Evolutionary conservation across 1,284 basidiomycete species (phyloP).

Genomic region (Fomitopsis pinicola): DNA sequence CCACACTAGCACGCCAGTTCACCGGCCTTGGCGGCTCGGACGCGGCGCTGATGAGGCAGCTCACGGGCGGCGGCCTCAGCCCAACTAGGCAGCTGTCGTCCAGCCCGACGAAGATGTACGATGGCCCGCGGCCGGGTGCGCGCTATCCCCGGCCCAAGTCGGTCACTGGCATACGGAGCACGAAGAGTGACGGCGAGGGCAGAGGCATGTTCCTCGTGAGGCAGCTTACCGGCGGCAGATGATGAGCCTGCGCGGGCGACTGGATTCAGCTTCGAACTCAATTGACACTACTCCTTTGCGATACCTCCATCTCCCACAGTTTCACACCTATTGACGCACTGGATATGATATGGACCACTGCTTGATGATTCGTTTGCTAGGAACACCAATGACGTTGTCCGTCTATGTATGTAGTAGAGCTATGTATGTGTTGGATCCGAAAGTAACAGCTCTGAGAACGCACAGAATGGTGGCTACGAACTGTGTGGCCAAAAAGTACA

Average conservation of each 20-base stretch:
- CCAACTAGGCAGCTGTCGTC: constrained; percentile 48
- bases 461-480: not conserved
- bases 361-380: not conserved
- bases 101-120: constrained; percentile 31
- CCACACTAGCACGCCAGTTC: constrained; percentile 70
- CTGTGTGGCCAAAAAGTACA: too few relatives aligned
- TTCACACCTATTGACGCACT: not conserved
- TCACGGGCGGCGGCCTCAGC: constrained; percentile 63
- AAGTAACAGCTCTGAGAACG: not conserved
- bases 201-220: constrained; percentile 41
- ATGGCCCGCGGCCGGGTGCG: constrained; percentile 24
- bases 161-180: constrained; percentile 29
- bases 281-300: constrained; percentile 3
- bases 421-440: not conserved
- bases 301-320: not conserved
- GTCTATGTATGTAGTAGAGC: not conserved
- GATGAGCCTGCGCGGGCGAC: not conserved
- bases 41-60: constrained; percentile 47
- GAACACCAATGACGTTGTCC: not conserved
- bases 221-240: constrained; percentile 62
- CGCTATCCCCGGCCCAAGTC: constrained; percentile 31
- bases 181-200: constrained; percentile 28
- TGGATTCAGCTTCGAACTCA: constrained; percentile 16
- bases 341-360: not conserved
- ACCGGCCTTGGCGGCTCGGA: constrained; percentile 52